These are phyloP conservation scores for Alternaria sp. DNA, from an alignment of 2,329 filamentous ascomycete genomes.

Conservation along the genomic window DNA sequence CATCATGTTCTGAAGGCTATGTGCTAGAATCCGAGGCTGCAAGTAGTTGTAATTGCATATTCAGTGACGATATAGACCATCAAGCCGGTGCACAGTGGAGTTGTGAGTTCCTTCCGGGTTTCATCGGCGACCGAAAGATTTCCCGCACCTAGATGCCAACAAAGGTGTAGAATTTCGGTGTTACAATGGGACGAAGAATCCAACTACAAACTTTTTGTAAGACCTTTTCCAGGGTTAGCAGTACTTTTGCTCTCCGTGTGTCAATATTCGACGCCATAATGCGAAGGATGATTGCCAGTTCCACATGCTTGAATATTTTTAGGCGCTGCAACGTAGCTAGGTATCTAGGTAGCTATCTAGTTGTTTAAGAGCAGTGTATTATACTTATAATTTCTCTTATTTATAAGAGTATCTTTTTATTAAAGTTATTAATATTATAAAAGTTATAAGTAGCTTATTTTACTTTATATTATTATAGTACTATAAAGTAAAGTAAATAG, in stretches of 20 bases:
- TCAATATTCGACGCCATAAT: not conserved
- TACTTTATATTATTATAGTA: no score
- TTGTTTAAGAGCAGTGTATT: not conserved
- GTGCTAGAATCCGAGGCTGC: not conserved
- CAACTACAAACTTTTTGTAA: not conserved
- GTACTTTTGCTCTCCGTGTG: not conserved
- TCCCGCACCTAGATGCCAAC: not conserved
- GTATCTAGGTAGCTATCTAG: not conserved
- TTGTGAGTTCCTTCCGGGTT: not conserved
- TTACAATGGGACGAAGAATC: not conserved
- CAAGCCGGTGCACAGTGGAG: not conserved
- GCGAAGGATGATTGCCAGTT: not conserved
- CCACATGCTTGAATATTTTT: not conserved
- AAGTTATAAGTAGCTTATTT: no score
- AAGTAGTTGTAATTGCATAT: not conserved
- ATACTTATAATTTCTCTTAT: no score
- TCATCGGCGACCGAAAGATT: not conserved
- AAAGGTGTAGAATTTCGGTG: not conserved
- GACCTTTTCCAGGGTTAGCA: not conserved
- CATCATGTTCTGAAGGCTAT: not conserved
- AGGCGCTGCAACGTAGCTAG: not conserved
- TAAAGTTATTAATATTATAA: no score
- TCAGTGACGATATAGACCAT: not conserved
- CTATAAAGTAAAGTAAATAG: no score
- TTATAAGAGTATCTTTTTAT: no score